Conservation (phyloP, 805 yeast genomes). For the Cyberlindnera galapagoensis region DNA sequence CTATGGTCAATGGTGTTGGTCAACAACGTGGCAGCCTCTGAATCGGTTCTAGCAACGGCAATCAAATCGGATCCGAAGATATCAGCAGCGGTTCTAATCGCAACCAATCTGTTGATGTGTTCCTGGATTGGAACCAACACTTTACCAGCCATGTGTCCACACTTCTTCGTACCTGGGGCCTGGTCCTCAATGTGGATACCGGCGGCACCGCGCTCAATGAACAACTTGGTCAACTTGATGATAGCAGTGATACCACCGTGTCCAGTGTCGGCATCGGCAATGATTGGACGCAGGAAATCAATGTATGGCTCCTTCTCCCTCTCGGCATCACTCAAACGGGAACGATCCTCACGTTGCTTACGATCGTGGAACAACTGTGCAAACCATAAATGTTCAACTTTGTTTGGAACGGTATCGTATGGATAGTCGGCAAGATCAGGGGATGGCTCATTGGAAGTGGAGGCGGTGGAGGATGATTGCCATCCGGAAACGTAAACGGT, state of each 20-base stretch:
- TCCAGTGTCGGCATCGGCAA: conserved; percentile 98
- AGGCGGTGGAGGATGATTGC: conserved; percentile 98
- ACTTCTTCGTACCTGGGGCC: conserved; percentile 97
- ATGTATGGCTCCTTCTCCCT: conserved; percentile 66
- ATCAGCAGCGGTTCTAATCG: conserved; percentile 93
- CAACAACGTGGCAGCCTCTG: conserved; percentile 94
- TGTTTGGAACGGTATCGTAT: conserved; percentile 97
- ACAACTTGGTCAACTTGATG: conserved; percentile 90
- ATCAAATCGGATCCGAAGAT: conserved; percentile 82
- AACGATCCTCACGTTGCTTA: conserved; percentile 74
- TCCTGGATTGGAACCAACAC: conserved; percentile 97
- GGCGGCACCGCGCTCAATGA: conserved; percentile 97
- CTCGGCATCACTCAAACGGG: conserved; percentile 49
- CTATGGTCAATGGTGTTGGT: conserved; percentile 92
- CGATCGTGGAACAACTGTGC: conserved; percentile 97
- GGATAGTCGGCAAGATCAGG: conserved; percentile 99
- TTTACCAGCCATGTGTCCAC: conserved; percentile 99
- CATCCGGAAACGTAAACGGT: conserved; percentile 93
- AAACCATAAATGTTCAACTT: conserved; percentile 93
- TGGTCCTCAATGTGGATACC: conserved; percentile 99
- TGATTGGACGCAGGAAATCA: conserved; percentile 89
- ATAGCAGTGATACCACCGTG: conserved; percentile 98
- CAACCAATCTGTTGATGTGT: conserved; percentile 89
- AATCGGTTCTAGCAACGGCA: conserved; percentile 92
- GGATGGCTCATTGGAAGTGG: conserved; percentile 95